Conservation (phyloP, 176 grass and related monocot genomes). For the Carex parvula region DNA sequence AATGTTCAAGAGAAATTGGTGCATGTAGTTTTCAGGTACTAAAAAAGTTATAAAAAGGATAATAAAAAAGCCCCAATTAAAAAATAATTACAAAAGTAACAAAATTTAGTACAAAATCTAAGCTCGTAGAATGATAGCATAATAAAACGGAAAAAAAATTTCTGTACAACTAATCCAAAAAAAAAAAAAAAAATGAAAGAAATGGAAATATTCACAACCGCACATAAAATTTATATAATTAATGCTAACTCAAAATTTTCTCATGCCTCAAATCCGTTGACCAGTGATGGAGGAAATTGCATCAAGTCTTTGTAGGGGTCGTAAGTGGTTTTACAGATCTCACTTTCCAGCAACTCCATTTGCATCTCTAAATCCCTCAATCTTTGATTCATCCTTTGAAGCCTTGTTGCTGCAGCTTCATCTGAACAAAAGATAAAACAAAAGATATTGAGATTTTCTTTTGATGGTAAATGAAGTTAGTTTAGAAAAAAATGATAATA, state of each 20-base stretch:
- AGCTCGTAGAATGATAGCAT: not conserved
- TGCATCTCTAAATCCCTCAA: conserved; percentile 23
- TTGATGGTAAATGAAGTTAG: not conserved
- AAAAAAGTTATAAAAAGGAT: not conserved
- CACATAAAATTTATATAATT: not conserved
- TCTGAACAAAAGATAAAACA: not conserved
- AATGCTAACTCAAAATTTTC: not conserved
- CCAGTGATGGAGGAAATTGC: not conserved
- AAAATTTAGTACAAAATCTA: not conserved
- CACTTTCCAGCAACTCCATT: conserved; percentile 26
- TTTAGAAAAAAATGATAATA: not conserved
- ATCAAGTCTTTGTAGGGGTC: not conserved
- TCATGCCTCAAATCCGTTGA: conserved; percentile 4
- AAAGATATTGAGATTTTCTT: no score
- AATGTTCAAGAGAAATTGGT: not conserved
- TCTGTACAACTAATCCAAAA: not conserved
- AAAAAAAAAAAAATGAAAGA: not conserved
- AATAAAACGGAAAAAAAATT: not conserved
- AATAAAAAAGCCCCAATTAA: not conserved
- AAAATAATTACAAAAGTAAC: not conserved
- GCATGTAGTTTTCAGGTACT: not conserved
- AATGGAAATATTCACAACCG: not conserved
- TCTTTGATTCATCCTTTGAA: conserved; percentile 22
- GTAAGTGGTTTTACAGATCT: conserved; percentile 17
- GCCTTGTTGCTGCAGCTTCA: conserved; percentile 22